Conservation (phyloP, 805 yeast genomes). For the Ogataea populi-albae region DNA sequence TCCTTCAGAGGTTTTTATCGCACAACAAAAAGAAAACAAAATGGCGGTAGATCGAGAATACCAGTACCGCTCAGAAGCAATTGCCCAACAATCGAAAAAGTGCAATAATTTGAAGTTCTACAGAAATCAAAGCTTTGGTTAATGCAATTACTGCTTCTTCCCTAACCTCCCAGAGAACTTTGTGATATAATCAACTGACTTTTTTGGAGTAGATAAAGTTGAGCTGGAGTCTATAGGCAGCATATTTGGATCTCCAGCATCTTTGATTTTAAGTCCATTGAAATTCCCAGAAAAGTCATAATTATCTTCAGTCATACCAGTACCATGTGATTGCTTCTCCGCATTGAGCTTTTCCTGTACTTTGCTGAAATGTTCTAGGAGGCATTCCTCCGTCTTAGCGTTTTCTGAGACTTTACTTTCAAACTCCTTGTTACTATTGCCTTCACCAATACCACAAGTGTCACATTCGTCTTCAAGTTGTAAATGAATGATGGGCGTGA, state of each 20-base stretch:
- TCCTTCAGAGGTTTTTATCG: too few species aligned
- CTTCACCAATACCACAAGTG: conserved; percentile 25
- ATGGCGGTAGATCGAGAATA: conserved; percentile 30
- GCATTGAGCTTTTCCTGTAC: conserved; percentile 41
- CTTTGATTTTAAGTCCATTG: conserved; percentile 12
- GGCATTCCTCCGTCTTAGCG: neutral
- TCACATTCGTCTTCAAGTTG: conserved; percentile 25
- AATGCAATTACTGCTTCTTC: conserved; percentile 12
- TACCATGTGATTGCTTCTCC: conserved; percentile 10
- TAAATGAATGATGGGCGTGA: conserved; percentile 39
- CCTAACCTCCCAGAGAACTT: conserved; percentile 23
- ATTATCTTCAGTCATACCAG: conserved; percentile 3
- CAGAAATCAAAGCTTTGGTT: conserved; percentile 44
- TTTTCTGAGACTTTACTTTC: neutral
- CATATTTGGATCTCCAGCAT: conserved; percentile 6
- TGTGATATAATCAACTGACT: conserved; percentile 22
- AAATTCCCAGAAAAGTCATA: conserved; percentile 11
- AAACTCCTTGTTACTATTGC: conserved; percentile 24
- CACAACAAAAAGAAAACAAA: conserved; percentile 33
- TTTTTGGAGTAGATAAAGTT: conserved; percentile 16
- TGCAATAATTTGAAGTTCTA: conserved; percentile 75
- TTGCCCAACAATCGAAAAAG: conserved; percentile 53
- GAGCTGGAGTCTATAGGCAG: conserved; percentile 19
- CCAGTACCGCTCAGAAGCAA: conserved; percentile 28
- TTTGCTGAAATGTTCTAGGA: conserved; percentile 46